Percentiles rank a stretch among this genome's conserved stretches.
Evolutionary conservation across 192 early-diverging fungal genomes (phyloP).

Genomic region (Rhizophagus clarus): DNA sequence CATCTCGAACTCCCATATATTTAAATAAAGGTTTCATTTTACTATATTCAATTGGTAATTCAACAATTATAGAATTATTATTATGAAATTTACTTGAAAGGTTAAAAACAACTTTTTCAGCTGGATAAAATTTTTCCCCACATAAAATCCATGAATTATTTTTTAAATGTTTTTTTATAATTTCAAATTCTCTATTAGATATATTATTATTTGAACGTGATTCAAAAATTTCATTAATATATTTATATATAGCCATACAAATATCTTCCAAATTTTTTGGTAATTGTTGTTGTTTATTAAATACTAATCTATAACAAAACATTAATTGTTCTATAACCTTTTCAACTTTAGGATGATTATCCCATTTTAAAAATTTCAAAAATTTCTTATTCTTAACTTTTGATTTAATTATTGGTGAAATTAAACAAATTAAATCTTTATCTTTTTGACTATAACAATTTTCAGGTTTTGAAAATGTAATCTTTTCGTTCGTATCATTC

Average conservation of each 20-base stretch:
- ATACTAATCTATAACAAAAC: background rate
- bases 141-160: background rate
- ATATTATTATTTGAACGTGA: background rate
- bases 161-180: background rate
- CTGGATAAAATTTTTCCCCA: background rate
- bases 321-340: background rate
- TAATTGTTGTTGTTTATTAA: background rate
- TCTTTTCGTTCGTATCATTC: background rate
- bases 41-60: background rate
- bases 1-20: background rate
- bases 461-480: background rate
- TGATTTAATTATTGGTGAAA: background rate
- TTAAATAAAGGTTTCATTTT: background rate
- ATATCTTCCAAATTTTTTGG: background rate
- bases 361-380: background rate
- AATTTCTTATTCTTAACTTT: background rate
- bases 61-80: background rate
- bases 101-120: background rate
- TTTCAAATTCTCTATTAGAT: background rate
- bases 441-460: background rate
- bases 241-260: background rate
- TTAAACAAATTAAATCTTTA: background rate
- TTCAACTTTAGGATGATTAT: background rate
- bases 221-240: background rate
- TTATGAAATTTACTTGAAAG: background rate